Conservation (phyloP, 768 basidiomycete species). For the Amanita brunnescens region DNA sequence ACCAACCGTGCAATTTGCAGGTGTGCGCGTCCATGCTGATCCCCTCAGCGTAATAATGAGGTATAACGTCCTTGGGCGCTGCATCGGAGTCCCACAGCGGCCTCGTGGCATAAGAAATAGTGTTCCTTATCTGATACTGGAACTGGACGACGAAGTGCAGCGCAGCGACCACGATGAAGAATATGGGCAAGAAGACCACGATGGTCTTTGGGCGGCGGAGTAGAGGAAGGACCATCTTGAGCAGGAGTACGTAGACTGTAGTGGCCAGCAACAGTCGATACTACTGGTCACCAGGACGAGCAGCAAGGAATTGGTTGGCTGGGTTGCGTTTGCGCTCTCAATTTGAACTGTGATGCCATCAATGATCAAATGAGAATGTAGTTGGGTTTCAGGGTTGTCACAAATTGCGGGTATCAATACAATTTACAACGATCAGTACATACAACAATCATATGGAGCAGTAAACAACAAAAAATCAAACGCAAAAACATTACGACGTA, state of each 20-base stretch:
- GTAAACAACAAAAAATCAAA: no score
- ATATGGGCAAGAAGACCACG: slow-evolving; percentile 23
- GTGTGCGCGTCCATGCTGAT: slow-evolving; percentile 32
- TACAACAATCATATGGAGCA: no score
- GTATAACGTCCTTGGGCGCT: slow-evolving; percentile 37
- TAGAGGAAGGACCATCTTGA: slow-evolving; percentile 12
- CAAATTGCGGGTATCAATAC: no score
- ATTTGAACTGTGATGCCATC: not conserved
- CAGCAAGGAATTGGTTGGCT: not conserved
- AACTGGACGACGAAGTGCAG: slow-evolving; percentile 31
- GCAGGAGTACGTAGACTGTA: slow-evolving; percentile 7
- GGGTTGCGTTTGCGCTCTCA: not conserved
- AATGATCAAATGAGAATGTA: not conserved
- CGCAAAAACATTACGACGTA: no score
- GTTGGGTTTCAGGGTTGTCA: not conserved
- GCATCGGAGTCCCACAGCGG: slow-evolving; percentile 51
- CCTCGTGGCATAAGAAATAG: slow-evolving; percentile 46
- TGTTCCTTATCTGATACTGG: slow-evolving; percentile 42
- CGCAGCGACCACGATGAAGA: slow-evolving; percentile 21
- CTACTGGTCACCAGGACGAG: slow-evolving; percentile 2
- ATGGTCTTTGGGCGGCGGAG: slow-evolving; percentile 22
- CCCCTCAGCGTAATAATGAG: slow-evolving; percentile 51
- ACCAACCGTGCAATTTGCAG: slow-evolving; percentile 50
- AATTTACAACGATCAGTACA: no score
- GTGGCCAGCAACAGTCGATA: slow-evolving; percentile 1